Base-by-base conservation (phyloP, 257 asterid genomes). In the Forsythia suspensa region DNA sequence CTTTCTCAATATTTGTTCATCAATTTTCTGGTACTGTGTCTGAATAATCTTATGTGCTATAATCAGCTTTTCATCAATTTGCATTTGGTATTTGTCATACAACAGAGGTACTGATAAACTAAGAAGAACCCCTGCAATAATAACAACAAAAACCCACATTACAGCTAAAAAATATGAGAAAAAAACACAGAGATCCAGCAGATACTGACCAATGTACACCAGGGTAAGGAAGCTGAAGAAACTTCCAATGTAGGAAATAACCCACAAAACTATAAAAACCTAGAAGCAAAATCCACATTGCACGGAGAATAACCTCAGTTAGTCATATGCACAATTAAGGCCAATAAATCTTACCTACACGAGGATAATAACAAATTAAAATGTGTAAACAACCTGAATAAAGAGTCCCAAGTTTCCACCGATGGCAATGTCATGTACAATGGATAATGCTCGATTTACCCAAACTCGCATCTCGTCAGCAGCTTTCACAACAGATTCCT, bases 171-270 rank as follows among this genome's bases (percentile, higher is more conserved):
- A 55, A 63, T 34, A 63, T 34, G 76, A 40, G 20, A 61, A 77
- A 21, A 63, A 9, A 11, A 21, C 39, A 21, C 37, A 78, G 51
- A 66, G 44, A 65, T 43, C 11, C 55, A 46, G 51, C 39, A 63
- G 21, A 63, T 63, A 83, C 96, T 88, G 78, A 96, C 99, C 91
- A 75, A 86, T 81, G 81, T 92, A 94, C 67, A 89, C 66, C 80
- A 96, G 84, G 55, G 99, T 89, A 34, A 94, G 91, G 76, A 92
- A 89, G 88, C 78, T 90, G 90, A 89, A 89, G 81, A 91, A 92
- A 81, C 96, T 86, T 39, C 99, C 98, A 75, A 92, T 80, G 84
- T 84, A 92, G 20, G 99, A 96, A 37, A 88, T 80, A 51, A 84
- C 67, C 96, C 91, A 94, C 89, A 92, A 84, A 71, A 79, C 46